These are phyloP conservation scores for Calonectria hongkongensis DNA, from an alignment of 2,329 filamentous ascomycete genomes.

Conservation along the genomic window DNA sequence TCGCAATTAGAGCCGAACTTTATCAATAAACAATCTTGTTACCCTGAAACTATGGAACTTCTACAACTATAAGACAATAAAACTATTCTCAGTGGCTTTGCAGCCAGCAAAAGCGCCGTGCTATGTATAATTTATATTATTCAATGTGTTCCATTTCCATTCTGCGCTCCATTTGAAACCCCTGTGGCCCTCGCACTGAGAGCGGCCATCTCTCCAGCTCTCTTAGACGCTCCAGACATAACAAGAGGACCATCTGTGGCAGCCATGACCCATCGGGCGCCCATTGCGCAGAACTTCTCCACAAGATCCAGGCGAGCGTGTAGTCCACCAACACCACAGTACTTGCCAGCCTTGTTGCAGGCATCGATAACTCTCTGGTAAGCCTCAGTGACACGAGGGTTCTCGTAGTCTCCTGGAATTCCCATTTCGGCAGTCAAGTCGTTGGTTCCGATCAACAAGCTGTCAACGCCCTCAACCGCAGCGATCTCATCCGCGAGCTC, in stretches of 20 bases:
- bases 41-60: neutral
- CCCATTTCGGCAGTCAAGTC: conserved; percentile 66
- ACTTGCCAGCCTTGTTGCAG: conserved; percentile 62
- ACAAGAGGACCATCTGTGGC: conserved; percentile 55
- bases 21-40: neutral
- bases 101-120: no score
- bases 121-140: neutral
- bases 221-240: conserved; percentile 52
- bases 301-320: conserved; percentile 63
- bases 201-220: conserved; percentile 50
- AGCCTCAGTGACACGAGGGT: conserved; percentile 47
- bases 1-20: neutral
- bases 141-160: conserved; percentile 19
- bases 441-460: conserved; percentile 65
- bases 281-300: conserved; percentile 59
- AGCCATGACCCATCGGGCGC: conserved; percentile 56
- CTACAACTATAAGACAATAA: conserved; percentile 10
- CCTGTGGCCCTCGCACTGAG: conserved; percentile 45
- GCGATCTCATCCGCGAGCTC: conserved; percentile 57
- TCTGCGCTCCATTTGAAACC: conserved; percentile 21
- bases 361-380: conserved; percentile 60
- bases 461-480: conserved; percentile 63
- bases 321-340: conserved; percentile 64
- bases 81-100: neutral
- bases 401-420: conserved; percentile 53